Percentiles rank a stretch among this genome's conserved stretches.
Conservation (phyloP, 257 asterid genomes). For the Penstemon barbatus region DNA sequence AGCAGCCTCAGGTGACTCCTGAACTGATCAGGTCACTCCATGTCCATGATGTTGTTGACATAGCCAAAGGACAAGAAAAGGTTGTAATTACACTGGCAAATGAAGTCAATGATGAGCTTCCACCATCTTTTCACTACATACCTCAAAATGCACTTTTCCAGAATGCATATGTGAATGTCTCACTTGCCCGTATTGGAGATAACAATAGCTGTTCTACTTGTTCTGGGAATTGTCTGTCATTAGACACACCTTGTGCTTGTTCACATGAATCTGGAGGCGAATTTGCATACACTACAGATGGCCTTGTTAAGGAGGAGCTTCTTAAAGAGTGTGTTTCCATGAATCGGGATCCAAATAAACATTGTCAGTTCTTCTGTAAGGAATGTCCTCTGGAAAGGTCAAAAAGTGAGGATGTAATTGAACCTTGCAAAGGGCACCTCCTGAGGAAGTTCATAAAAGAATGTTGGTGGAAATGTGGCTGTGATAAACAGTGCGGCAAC, state of each 20-base stretch:
- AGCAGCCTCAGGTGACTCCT: slow-evolving; percentile 38
- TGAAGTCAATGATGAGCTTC: slow-evolving; percentile 50
- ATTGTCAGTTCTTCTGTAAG: slow-evolving; percentile 61
- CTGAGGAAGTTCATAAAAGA: slow-evolving; percentile 77
- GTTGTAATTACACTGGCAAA: slow-evolving; percentile 58
- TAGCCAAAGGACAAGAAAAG: slow-evolving; percentile 82
- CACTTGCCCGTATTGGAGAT: slow-evolving; percentile 74
- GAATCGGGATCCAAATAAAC: slow-evolving; percentile 65
- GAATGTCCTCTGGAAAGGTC: slow-evolving; percentile 86
- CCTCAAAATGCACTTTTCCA: slow-evolving; percentile 68
- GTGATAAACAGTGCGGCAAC: slow-evolving; percentile 81
- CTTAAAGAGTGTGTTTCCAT: slow-evolving; percentile 73
- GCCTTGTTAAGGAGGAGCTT: slow-evolving; percentile 69
- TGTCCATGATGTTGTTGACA: slow-evolving; percentile 48
- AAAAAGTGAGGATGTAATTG: slow-evolving; percentile 47
- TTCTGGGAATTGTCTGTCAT: slow-evolving; percentile 70
- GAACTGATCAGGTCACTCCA: slow-evolving; percentile 36
- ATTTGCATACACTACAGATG: slow-evolving; percentile 79
- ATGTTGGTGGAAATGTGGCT: slow-evolving; percentile 97
- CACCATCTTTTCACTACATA: slow-evolving; percentile 75
- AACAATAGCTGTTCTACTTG: slow-evolving; percentile 61
- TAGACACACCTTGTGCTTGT: slow-evolving; percentile 69
- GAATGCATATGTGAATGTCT: slow-evolving; percentile 60
- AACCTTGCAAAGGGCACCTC: slow-evolving; percentile 90
- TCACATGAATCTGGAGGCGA: slow-evolving; percentile 67